These are phyloP conservation scores for Candida neerlandica DNA, from an alignment of 1,139 yeast genomes.

Conservation along the genomic window DNA sequence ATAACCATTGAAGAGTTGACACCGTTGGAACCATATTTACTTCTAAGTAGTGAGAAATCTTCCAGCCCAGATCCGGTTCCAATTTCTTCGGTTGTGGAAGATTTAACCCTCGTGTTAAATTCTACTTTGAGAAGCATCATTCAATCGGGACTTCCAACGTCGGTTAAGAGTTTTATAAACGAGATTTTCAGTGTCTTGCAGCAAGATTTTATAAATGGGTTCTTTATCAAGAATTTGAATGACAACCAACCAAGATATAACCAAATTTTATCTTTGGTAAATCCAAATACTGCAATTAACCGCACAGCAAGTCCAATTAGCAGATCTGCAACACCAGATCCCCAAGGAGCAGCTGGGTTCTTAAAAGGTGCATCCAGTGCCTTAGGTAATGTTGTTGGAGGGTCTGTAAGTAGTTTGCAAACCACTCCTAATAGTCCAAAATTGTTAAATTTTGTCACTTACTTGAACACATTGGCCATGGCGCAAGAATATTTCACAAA, in stretches of 20 bases:
- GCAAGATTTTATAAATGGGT: conserved; percentile 42
- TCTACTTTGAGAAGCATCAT: conserved; percentile 61
- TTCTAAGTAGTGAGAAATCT: conserved; percentile 14
- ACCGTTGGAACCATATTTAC: conserved; percentile 33
- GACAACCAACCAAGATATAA: conserved; percentile 59
- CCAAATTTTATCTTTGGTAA: conserved; percentile 33
- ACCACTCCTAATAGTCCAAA: conserved; percentile 30
- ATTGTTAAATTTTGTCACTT: conserved; percentile 52
- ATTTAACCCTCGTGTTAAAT: conserved; percentile 72
- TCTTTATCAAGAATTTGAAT: conserved; percentile 51
- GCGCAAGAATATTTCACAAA: conserved; percentile 58
- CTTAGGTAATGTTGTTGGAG: conserved; percentile 46
- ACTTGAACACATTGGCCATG: conserved; percentile 62
- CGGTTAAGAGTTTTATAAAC: conserved; percentile 54
- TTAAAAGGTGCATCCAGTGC: conserved; percentile 52
- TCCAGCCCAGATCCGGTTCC: conserved; percentile 58
- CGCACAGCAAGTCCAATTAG: conserved; percentile 27
- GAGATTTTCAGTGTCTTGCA: conserved; percentile 35
- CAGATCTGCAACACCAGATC: conserved; percentile 41
- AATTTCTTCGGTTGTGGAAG: conserved; percentile 85
- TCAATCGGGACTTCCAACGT: conserved; percentile 59
- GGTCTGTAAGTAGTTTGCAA: conserved; percentile 24
- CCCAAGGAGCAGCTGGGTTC: conserved; percentile 31
- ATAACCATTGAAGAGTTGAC: conserved; percentile 80
- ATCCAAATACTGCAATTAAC: conserved; percentile 9